Base-by-base conservation (phyloP, 768 basidiomycete genomes). In the Collybia sordida region DNA sequence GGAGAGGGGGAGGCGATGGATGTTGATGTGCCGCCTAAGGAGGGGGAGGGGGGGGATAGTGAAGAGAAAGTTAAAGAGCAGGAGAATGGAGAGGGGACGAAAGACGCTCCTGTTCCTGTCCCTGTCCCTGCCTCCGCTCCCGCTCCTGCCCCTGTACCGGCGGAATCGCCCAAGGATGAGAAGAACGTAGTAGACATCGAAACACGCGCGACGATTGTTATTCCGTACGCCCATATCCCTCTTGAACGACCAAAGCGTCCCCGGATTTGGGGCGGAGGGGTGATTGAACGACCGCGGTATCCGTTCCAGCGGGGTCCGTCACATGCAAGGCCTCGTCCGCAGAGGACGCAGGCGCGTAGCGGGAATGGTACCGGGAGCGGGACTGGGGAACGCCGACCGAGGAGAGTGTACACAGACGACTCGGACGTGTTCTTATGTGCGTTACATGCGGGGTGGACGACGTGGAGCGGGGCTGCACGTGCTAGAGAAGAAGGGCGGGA, bases 251-350 rank as follows among this genome's bases (percentile, higher is more conserved):
- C 85, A 11, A 52, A 63, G 4, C 76, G 63, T 4, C 82, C 81
- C 12, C 76, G 75, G n/a, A 72, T 89, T 17, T 89, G 87, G 87
- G 87, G 87, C 45, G 86, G 84, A 18, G 86, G 84, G 6, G 63
- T 77, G 28, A 73, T 56, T 60, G 74, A 53, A 55, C 78, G 45
- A 9, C 42, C 50, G 31, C 31, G 31, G 41, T 19, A 55, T 53
- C 3, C 52, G 57, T 2, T 37, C 22, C 0, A 38, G 50, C 11
- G 55, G 40, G 34, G n/a, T n/a, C n/a, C n/a, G n/a, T n/a, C n/a
- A n/a, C n/a, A n/a, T n/a, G n/a, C n/a, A n/a, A n/a, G n/a, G n/a
- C n/a, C n/a, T n/a, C n/a, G 54, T 25, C 5, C 39, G 25, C 19
- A 55, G 17, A 3, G 61, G 60, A 31, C 55, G 53, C 9, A 64